These are phyloP conservation scores for Avena atlantica DNA, from an alignment of 176 grass and related monocot species.

Conservation along the genomic window DNA sequence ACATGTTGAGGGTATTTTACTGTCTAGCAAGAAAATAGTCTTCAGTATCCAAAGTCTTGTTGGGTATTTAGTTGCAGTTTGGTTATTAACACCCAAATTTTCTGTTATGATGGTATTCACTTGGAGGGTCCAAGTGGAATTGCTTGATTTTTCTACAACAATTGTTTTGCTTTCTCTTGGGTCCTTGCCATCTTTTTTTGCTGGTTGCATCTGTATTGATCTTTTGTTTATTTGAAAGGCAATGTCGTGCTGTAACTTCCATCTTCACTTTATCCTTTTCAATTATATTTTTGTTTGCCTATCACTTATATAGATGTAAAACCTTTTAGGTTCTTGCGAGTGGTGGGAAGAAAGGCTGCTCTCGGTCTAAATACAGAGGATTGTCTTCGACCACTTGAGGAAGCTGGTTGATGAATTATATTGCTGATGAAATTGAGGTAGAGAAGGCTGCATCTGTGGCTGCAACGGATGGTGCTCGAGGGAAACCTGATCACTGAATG, in stretches of 20 bases:
- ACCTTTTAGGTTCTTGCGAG: constrained; percentile 71
- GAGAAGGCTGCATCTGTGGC: constrained; percentile 84
- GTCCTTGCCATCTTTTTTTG: neutral
- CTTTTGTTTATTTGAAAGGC: neutral
- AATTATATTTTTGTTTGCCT: neutral
- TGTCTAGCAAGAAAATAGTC: neutral
- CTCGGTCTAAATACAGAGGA: constrained; percentile 33
- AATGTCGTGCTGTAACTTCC: neutral
- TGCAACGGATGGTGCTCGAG: constrained; percentile 67
- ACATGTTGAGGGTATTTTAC: neutral
- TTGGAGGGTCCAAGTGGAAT: neutral
- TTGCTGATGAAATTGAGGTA: constrained; percentile 81
- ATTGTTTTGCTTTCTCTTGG: neutral
- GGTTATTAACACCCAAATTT: neutral
- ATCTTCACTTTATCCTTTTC: constrained; percentile 17
- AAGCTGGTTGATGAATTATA: constrained; percentile 77
- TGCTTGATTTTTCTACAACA: neutral
- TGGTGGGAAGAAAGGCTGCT: constrained; percentile 68
- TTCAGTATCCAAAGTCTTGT: neutral
- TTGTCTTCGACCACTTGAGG: constrained; percentile 66
- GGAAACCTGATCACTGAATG: constrained; percentile 46
- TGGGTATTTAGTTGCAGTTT: constrained; percentile 5
- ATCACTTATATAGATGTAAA: constrained; percentile 24
- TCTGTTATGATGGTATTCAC: neutral
- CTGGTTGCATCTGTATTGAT: neutral